Percentiles rank a stretch among this genome's conserved stretches.
phyloP scores from a whole-genome alignment of 2,329 filamentous ascomycete species.

The Neodidymelliopsis sp. region DNA sequence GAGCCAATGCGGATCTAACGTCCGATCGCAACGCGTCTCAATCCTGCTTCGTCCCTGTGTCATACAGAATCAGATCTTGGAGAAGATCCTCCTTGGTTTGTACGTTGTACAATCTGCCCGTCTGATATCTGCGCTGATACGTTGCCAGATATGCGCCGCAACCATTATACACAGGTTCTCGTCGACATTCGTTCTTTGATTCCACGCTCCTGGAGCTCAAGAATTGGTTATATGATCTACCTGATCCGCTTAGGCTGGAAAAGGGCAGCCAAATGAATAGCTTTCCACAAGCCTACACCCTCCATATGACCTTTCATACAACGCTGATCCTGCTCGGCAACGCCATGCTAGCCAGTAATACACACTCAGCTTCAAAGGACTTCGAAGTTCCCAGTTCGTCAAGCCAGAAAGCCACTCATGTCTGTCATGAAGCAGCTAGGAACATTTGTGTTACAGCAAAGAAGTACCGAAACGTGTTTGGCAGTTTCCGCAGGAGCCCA shows the following conservation, averaged over 20 bases:
- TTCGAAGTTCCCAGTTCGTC: slow-evolving; percentile 27
- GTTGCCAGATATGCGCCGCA: slow-evolving; percentile 30
- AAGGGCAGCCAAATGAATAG: slow-evolving; percentile 4
- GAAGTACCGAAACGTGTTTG: slow-evolving; percentile 43
- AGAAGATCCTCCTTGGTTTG: slow-evolving; percentile 5
- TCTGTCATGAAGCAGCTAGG: slow-evolving; percentile 3
- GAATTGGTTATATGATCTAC: slow-evolving; percentile 48
- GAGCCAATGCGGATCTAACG: no score
- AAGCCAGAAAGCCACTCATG: slow-evolving; percentile 27
- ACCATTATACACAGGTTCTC: slow-evolving; percentile 30
- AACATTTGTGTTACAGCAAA: slow-evolving; percentile 2
- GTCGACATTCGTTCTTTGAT: slow-evolving; percentile 40
- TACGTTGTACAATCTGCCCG: neutral
- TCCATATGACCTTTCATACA: slow-evolving; percentile 49
- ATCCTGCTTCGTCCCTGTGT: neutral
- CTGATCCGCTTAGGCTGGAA: slow-evolving; percentile 40
- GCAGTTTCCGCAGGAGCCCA: slow-evolving; percentile 46
- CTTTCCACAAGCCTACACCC: slow-evolving; percentile 41
- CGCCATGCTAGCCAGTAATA: slow-evolving; percentile 32
- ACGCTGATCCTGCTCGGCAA: slow-evolving; percentile 43
- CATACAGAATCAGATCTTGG: neutral
- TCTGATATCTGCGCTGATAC: neutral
- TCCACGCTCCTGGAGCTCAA: slow-evolving; percentile 44
- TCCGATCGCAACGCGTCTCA: neutral
- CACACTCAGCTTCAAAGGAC: slow-evolving; percentile 24